Evolutionary conservation across 2,329 filamentous ascomycete genomes (phyloP), one percentile per base, ranked within the genome.

Genomic region (Cadophora luteo-olivacea): DNA sequence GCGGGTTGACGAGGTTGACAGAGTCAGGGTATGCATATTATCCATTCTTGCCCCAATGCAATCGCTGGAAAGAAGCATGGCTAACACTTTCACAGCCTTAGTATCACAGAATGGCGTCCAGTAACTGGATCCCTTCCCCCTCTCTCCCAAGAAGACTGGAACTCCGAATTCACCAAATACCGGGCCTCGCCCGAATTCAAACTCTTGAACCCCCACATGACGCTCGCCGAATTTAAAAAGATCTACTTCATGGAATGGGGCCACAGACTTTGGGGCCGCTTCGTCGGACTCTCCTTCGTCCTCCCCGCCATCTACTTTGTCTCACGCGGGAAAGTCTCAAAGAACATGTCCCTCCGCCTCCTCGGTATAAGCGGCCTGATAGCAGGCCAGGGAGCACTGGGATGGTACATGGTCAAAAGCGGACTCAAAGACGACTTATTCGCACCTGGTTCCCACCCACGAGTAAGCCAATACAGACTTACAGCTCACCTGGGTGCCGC

Each of bases 211-310:
- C 91, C 94, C 38, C 88, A 93, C 79, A 99, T 99, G 96, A 91
- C 87, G 38, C 85, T 99, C 67, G 87, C 90, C 68, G 96, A 99
- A 79, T 99, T 98, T 84, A 97, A 98, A 81, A 91, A 96, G 79
- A 99, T 99, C 74, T 99, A 98, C 86, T 99, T 92, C 80, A 98
- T 98, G 96, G 96, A 99, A 84, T 99, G 96, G 96, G 89, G 91
- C 54, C 96, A 99, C 81, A 89, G 96, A 36, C 86, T 97, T 66
- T 98, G 96, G 94, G 96, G 96, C 57, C 91, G 96, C 72, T 85
- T 97, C 75, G 92, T 99, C 68, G 96, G 96, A 68, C 81, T 98
- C 71, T 91, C 93, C 62, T 97, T 98, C 80, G 89, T 97, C 60
- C 78, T 97, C 1, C 96, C 96, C 1, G 92, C 95, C 8, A 81